These are phyloP conservation scores for Pseudozyma sp. DNA, from an alignment of 1,284 basidiomycete species.

Conservation along the genomic window DNA sequence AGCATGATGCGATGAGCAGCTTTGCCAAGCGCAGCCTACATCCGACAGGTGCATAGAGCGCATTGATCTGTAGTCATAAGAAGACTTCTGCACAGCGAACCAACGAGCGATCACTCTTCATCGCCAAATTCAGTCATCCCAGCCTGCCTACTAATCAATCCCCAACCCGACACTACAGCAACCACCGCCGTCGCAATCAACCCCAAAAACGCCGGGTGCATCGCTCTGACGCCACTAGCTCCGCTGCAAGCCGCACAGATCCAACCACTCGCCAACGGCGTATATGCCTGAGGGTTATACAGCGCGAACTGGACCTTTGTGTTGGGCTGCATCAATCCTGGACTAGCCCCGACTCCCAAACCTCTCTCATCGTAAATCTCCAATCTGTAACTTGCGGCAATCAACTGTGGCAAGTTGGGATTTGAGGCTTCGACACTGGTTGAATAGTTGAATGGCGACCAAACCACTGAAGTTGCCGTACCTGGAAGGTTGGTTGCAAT, in stretches of 20 bases:
- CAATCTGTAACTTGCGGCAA: constrained; percentile 64
- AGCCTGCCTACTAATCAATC: constrained; percentile 26
- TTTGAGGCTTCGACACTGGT: constrained; percentile 47
- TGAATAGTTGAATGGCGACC: constrained; percentile 65
- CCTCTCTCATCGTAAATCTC: constrained; percentile 66
- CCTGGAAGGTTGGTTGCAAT: constrained; percentile 62
- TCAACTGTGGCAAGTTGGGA: constrained; percentile 56
- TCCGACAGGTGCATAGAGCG: no score
- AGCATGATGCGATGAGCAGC: no score
- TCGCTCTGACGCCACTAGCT: constrained; percentile 37
- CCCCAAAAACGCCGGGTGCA: constrained; percentile 45
- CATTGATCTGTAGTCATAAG: no score
- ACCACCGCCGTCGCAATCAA: constrained; percentile 45
- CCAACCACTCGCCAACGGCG: constrained; percentile 62
- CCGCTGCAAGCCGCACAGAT: constrained; percentile 55
- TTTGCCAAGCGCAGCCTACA: no score
- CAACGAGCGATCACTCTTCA: constrained; percentile 15
- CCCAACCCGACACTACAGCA: constrained; percentile 46
- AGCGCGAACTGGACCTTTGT: constrained; percentile 64
- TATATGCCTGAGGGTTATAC: constrained; percentile 67
- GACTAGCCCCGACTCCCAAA: constrained; percentile 29
- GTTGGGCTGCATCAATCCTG: constrained; percentile 63
- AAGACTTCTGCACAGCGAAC: no score
- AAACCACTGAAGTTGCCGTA: constrained; percentile 58
- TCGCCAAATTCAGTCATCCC: constrained; percentile 19